Percentiles rank a stretch among this genome's conserved stretches.
These are phyloP conservation scores for Backusella macrospora DNA, from an alignment of 192 early-diverging fungal species.

Conservation along the genomic window DNA sequence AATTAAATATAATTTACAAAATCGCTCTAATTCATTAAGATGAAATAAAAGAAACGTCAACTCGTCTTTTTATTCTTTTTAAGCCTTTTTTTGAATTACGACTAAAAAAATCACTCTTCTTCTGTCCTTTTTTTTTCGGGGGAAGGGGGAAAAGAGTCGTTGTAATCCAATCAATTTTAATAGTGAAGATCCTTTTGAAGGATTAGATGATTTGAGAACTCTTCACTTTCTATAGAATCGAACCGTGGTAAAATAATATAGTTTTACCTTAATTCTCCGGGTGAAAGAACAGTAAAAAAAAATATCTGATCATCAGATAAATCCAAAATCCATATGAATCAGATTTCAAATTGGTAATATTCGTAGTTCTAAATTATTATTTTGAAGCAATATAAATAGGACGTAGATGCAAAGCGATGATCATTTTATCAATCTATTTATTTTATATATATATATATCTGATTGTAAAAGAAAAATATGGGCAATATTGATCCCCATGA, in stretches of 20 bases:
- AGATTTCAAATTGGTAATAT: neutral
- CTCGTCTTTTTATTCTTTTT: too few species aligned
- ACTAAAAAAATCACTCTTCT: too few species aligned
- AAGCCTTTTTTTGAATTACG: too few species aligned
- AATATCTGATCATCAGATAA: constrained; percentile 23
- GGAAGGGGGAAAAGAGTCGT: too few species aligned
- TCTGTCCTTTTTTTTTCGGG: too few species aligned
- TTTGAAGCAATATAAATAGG: neutral
- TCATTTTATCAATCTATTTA: neutral
- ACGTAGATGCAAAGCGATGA: neutral
- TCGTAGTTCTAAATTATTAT: neutral
- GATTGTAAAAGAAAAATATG: neutral
- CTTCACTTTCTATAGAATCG: neutral
- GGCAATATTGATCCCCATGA: neutral
- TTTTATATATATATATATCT: neutral
- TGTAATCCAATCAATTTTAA: too few species aligned
- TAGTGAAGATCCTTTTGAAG: too few species aligned
- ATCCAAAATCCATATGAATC: neutral
- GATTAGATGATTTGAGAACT: neutral
- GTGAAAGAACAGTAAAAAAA: neutral
- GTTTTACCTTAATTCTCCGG: constrained; percentile 10
- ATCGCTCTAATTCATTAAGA: too few species aligned
- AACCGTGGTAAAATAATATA: neutral
- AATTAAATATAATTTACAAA: too few species aligned
- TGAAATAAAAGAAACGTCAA: too few species aligned